Conservation (phyloP, 768 basidiomycete genomes). For the Mrakia frigida region DNA sequence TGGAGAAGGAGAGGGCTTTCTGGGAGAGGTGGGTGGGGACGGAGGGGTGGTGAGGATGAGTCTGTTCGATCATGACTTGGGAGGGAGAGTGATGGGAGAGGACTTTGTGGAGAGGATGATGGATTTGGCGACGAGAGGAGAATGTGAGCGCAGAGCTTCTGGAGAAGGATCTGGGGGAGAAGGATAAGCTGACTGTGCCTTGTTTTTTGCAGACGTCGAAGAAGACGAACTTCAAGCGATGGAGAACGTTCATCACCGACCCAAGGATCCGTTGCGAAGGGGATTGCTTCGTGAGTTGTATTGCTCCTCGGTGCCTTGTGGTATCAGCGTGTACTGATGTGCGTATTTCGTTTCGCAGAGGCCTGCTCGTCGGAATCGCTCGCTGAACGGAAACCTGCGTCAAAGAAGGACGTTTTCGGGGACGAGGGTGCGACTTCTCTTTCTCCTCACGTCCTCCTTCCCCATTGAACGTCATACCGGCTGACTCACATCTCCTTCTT, state of each 20-base stretch:
- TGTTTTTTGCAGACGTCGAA: background rate
- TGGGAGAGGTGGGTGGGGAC: slow-evolving; percentile 5
- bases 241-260: background rate
- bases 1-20: slow-evolving; percentile 15
- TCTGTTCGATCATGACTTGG: slow-evolving; percentile 17
- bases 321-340: too few relatives aligned
- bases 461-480: too few relatives aligned
- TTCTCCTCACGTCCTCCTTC: background rate
- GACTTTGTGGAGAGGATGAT: background rate
- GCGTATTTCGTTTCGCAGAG: background rate
- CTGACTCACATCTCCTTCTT: background rate
- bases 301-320: background rate
- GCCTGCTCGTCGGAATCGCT: background rate
- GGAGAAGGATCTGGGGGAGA: too few relatives aligned
- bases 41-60: background rate
- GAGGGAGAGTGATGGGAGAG: slow-evolving; percentile 10
- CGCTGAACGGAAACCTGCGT: background rate
- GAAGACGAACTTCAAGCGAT: background rate
- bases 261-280: background rate
- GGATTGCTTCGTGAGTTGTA: background rate
- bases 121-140: background rate
- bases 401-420: background rate
- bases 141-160: background rate
- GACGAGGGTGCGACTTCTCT: background rate
- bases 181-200: background rate